phyloP scores from a whole-genome alignment of 1,284 basidiomycete genomes.

The Leccinum fuscescens region DNA sequence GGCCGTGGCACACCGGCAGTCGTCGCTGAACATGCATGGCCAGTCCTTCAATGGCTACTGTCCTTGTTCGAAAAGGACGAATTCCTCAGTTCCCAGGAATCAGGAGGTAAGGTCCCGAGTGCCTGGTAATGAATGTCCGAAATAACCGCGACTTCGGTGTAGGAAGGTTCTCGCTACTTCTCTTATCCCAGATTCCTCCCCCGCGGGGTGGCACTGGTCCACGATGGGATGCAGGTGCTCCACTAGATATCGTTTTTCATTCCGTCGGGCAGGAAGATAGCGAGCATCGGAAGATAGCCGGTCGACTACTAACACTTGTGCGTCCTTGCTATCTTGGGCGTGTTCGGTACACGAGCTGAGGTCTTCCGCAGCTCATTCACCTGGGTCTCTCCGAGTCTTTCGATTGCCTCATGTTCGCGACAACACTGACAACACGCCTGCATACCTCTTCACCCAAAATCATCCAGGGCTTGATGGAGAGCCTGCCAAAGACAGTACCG shows the following conservation, averaged over 20 bases:
- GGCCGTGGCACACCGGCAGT: constrained; percentile 32
- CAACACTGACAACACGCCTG: constrained; percentile 46
- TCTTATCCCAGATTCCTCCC: constrained; percentile 65
- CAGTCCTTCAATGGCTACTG: constrained; percentile 63
- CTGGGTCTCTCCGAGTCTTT: constrained; percentile 48
- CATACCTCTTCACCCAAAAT: constrained; percentile 37
- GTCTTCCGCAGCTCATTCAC: constrained; percentile 49
- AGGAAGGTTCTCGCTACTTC: constrained; percentile 58
- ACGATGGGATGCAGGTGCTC: constrained; percentile 57
- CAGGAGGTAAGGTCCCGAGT: constrained; percentile 20
- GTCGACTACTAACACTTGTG: constrained; percentile 53
- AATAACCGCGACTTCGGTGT: constrained; percentile 12
- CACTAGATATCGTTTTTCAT: constrained; percentile 55
- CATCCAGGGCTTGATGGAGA: constrained; percentile 40
- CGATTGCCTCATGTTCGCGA: constrained; percentile 49
- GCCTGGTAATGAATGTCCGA: not conserved
- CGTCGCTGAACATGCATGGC: constrained; percentile 63
- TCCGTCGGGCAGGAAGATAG: constrained; percentile 46
- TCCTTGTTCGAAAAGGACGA: constrained; percentile 65
- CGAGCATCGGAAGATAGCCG: constrained; percentile 44
- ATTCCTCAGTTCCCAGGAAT: constrained; percentile 30
- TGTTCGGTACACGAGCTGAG: not conserved
- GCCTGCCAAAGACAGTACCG: constrained; percentile 40
- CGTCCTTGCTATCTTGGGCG: constrained; percentile 16
- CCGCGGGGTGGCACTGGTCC: constrained; percentile 46